Percentiles rank a stretch among this genome's conserved stretches.
phyloP scores from a whole-genome alignment of 805 yeast species.

The Metschnikowia cubensis region DNA sequence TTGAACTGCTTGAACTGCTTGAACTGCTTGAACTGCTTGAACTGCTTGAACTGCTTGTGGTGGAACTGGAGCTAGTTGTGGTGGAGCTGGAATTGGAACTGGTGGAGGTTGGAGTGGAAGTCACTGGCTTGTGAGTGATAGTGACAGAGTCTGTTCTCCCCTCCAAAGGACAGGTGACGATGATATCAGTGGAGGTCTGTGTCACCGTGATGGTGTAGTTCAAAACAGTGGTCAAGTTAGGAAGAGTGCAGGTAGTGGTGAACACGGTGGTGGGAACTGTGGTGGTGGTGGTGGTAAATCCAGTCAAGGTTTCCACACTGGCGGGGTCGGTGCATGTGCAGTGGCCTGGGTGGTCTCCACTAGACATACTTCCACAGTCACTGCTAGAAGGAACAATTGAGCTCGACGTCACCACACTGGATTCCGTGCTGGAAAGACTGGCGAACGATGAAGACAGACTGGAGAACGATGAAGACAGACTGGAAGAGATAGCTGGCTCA shows the following conservation, averaged over 20 bases:
- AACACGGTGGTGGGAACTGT: constrained; percentile 2
- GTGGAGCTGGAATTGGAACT: background rate
- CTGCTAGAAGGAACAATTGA: no score
- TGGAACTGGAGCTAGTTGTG: background rate
- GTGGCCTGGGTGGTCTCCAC: background rate
- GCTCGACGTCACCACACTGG: no score
- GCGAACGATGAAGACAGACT: background rate
- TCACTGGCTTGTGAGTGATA: constrained; percentile 2
- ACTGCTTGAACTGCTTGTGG: background rate
- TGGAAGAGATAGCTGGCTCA: no score
- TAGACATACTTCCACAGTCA: background rate
- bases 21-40: background rate
- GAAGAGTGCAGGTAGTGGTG: constrained; percentile 9
- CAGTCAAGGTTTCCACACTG: background rate
- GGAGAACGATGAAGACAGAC: background rate
- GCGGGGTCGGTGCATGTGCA: background rate
- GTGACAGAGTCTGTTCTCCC: constrained; percentile 1
- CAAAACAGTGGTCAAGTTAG: constrained; percentile 6
- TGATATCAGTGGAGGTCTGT: constrained; percentile 1
- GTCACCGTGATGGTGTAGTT: constrained; percentile 5
- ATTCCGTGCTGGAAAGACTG: no score
- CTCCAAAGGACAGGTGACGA: constrained; percentile 1
- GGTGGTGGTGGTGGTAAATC: background rate
- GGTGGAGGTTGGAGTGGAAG: background rate
- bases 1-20: background rate